Base-by-base conservation (phyloP, 2,329 filamentous ascomycete species). In the Arthrinium puccinioides region DNA sequence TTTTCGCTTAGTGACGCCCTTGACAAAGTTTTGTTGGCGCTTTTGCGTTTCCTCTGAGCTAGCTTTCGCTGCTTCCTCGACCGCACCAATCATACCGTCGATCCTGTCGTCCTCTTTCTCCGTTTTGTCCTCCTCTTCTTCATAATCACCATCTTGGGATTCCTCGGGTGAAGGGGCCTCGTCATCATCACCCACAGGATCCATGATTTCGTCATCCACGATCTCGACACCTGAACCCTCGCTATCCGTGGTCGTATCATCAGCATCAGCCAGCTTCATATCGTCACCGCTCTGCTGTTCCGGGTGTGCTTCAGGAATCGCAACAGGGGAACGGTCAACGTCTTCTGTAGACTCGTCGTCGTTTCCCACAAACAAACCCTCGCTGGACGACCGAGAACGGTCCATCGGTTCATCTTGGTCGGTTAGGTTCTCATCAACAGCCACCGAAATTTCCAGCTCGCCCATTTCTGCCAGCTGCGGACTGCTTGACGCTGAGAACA, bases 101-200 rank as follows among this genome's bases (percentile, higher is more conserved):
- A 45, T 44, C 37, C 53, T 50, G 4, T 38, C 27, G 15, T 56
- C 51, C 36, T 56, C 66, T 36, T 68, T 59, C 2, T 54, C 57
- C 48, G 74, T 76, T 54, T 78, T 74, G 31, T 71, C 67, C 2
- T 67, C 64, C 40, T 81, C 74, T 34, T 79, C 70, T 18, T 74
- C 49, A 44, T 75, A 69, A 9, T 64, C 60, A 8, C 54, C 50
- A 25, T 64, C 59, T n/a, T 24, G 24, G 16, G 11, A 10, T 19
- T 39, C 36, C 6, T 14, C 19, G 25, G 40, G 37, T 26, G 43
- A 43, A 18, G 38, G 19, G 9, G 36, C 28, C 10, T 20, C 29
- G 9, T 42, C 36, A 16, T 33, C 38, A n/a, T 48, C 42, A 21
- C 46, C 44, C 23, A 47, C 50, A 20, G 44, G 44, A 26, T 45